Base-by-base conservation (phyloP, 805 yeast species). In the Teunomyces aglyptinius region DNA sequence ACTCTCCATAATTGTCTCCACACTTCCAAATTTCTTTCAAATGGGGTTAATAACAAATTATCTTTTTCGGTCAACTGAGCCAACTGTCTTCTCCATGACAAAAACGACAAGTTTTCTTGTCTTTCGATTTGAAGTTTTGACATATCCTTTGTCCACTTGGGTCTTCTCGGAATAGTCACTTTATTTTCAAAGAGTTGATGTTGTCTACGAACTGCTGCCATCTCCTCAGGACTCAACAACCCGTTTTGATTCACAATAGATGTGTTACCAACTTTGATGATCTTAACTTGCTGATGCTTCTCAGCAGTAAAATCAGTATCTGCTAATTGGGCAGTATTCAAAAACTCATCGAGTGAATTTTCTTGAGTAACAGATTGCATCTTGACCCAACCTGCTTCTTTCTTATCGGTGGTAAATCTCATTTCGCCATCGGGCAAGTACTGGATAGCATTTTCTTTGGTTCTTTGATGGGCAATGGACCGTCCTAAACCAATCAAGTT, bases 1-100 rank as follows among this genome's bases (percentile, higher is more conserved):
- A 94, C 99, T 70, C 99, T 81, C 99, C 99, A 94, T 54, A 94
- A 73, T 69, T 94, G 99, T 63, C 94, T 83, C 99, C 99, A 94
- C 48, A 94, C 97, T 75, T 92, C 97, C 53, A 94, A 75, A 64
- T 94, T 94, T 72, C 99, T 82, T 72, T 94, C 99, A 62, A 92
- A 94, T 4, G 99, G 99, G 0, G 99, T 94, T 63, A 94, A 76
- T 49, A 91, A 72, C 58, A 94, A 73, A 64, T 92, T 96, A 53
- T 89, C 82, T 55, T 78, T 79, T 64, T 92, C 96, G 52, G 91
- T 95, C 47, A 94, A 73, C 38, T 77, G 67, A 0, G 99, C 99
- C 50, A 94, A 76, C 43, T 83, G 83, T 61, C 98, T 77, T 71
- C 99, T 82, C 99, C 99, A 94, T 26, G 87, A 85, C 58, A 94